Conservation (phyloP, 2,329 filamentous ascomycete genomes). For the Ophiognomonia clavigignenti-juglandacearum region DNA sequence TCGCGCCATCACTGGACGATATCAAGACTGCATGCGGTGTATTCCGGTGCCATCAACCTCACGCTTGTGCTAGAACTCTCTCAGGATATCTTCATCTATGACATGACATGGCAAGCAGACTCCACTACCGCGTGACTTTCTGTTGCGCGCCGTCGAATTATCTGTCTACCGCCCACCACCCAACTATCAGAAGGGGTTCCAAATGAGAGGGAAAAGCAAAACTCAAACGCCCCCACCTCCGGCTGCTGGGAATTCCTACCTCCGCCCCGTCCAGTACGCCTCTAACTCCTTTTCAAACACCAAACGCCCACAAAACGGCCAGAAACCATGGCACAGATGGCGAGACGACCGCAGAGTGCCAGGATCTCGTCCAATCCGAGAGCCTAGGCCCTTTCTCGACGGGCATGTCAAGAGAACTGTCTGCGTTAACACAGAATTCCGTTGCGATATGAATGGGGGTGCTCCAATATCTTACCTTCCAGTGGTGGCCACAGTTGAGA, state of each 20-base stretch:
- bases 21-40: too few relatives aligned
- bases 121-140: too few relatives aligned
- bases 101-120: too few relatives aligned
- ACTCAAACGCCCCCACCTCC: too few relatives aligned
- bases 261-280: conserved; percentile 13
- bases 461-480: conserved; percentile 59
- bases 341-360: background rate
- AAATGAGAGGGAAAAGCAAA: too few relatives aligned
- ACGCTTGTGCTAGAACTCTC: background rate
- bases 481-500: conserved; percentile 63
- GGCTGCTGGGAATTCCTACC: too few relatives aligned
- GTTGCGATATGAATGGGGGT: background rate
- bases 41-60: too few relatives aligned
- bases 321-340: background rate
- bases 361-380: background rate
- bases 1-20: too few relatives aligned
- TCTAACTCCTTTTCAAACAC: conserved; percentile 10
- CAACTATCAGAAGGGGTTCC: too few relatives aligned
- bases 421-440: conserved; percentile 8
- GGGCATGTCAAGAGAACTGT: conserved; percentile 24
- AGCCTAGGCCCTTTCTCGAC: background rate
- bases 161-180: too few relatives aligned
- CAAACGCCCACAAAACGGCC: background rate
- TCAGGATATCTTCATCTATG: background rate
- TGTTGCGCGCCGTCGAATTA: too few relatives aligned